Evolutionary conservation across 129 eudicot genomes (phyloP).

Genomic region (Chrysanthemum makinoi): DNA sequence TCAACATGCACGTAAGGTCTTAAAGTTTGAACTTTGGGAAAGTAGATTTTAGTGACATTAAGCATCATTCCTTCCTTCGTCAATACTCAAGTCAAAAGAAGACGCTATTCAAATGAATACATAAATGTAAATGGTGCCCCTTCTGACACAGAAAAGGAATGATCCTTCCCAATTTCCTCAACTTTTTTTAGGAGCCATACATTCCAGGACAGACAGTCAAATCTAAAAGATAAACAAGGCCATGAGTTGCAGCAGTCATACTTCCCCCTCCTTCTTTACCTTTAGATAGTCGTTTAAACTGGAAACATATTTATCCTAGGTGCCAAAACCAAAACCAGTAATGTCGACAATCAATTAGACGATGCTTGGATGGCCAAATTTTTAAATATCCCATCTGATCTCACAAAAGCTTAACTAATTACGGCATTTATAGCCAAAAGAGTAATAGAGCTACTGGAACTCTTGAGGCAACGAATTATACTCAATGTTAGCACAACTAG

Average conservation of each 20-base stretch:
- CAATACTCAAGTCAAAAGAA: background rate
- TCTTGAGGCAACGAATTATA: background rate
- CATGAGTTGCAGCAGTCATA: too few species aligned
- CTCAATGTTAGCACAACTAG: background rate
- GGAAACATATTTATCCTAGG: too few species aligned
- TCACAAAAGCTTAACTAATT: too few species aligned
- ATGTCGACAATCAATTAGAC: too few species aligned
- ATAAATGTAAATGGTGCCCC: background rate
- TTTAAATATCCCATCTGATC: too few species aligned
- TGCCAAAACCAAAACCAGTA: too few species aligned
- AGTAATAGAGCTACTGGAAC: background rate
- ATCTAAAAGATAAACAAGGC: too few species aligned
- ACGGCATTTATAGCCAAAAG: background rate
- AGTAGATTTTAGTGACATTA: background rate
- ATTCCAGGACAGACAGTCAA: too few species aligned
- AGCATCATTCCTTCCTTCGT: constrained; percentile 4
- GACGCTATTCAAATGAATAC: background rate
- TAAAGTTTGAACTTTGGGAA: constrained; percentile 2
- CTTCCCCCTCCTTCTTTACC: too few species aligned
- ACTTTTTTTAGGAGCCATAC: too few species aligned
- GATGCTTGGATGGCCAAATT: too few species aligned
- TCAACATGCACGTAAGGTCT: background rate
- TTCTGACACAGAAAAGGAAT: background rate
- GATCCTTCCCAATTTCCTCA: background rate
- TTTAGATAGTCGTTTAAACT: too few species aligned